phyloP scores from a whole-genome alignment of 371 early-diverging fungal species.

The Conidiobolus incongruus region DNA sequence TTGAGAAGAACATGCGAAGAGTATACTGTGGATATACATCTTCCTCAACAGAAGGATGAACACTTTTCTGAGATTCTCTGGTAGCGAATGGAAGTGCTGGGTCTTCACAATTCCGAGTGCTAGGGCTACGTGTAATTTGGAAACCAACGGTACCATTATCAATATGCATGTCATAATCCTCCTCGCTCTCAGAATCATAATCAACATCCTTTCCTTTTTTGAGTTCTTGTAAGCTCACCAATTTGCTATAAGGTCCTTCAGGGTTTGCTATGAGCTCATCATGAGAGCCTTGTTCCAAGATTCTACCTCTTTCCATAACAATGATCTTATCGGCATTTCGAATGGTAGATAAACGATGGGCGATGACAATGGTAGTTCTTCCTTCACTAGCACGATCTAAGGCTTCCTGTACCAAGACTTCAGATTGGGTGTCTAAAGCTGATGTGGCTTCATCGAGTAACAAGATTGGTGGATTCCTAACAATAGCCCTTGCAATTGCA shows the following conservation, averaged over 20 bases:
- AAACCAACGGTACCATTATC: not conserved
- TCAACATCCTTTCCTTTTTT: conserved; percentile 7
- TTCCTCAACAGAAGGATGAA: no score
- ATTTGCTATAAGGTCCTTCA: conserved; percentile 24
- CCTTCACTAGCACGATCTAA: conserved; percentile 47
- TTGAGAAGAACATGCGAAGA: no score
- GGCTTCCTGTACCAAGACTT: conserved; percentile 54
- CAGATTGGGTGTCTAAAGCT: conserved; percentile 26
- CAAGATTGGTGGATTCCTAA: conserved; percentile 41
- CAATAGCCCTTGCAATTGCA: conserved; percentile 54
- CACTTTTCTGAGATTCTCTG: no score
- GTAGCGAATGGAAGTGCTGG: no score
- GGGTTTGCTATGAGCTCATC: conserved; percentile 19
- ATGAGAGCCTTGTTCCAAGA: conserved; percentile 52
- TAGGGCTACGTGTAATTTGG: not conserved
- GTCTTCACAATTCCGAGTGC: no score
- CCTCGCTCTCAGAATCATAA: not conserved
- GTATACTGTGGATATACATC: no score
- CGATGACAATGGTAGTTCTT: conserved; percentile 82
- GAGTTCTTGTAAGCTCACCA: conserved; percentile 28
- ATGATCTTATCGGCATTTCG: conserved; percentile 63
- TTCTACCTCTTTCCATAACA: conserved; percentile 43
- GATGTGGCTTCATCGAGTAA: conserved; percentile 42
- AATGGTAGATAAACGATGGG: conserved; percentile 68
- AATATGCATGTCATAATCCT: conserved; percentile 2